Evolutionary conservation across 495 filamentous ascomycete species (phyloP), one percentile per base, ranked within the genome.

Genomic region (Podospora pseudopauciseta): DNA sequence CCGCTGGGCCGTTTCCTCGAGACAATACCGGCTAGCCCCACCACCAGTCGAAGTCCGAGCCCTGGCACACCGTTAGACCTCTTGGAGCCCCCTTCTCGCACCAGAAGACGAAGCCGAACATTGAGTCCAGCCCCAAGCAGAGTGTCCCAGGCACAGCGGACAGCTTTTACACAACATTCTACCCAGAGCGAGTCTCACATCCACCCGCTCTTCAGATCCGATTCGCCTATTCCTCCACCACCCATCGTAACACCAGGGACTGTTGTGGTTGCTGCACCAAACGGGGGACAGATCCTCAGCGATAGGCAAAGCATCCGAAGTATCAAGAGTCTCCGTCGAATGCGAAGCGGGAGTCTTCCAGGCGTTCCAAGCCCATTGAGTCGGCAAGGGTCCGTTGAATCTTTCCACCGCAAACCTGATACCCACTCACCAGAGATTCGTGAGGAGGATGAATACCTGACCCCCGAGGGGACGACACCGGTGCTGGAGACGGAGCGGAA

Each of bases 181-280:
- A 77, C 75, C 0, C 73, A 81, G 44, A 85, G 83, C 73, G 90
- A 95, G 75, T 84, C 88, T 16, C 87, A 94, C 73, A 95, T 96
- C 67, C 92, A 96, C 73, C 92, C 92, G 1, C 84, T 96, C 13
- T 95, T 96, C 79, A 86, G 92, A 65, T 88, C 88, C 1, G 89
- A 88, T 70, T 92, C 88, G 57, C 90, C 91, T 0, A 86, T 82
- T 0, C 90, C 90, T 11, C 89, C 90, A 13, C 89, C 90, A 15
- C 89, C 91, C 0, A 83, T 85, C 6, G 84, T 86, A 0, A 89
- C 88, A 0, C 85, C 88, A 0, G 89, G 89, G 0, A 96, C 91
- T 0, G 80, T 88, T 23, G 87, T 96, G 49, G 83, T 86, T 6
- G 92, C 90, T 9, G 87, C 89, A 1, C 91, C 91, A 2, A 84